Evolutionary conservation across 1,284 basidiomycete genomes (phyloP).

Genomic region (Somion occarium): DNA sequence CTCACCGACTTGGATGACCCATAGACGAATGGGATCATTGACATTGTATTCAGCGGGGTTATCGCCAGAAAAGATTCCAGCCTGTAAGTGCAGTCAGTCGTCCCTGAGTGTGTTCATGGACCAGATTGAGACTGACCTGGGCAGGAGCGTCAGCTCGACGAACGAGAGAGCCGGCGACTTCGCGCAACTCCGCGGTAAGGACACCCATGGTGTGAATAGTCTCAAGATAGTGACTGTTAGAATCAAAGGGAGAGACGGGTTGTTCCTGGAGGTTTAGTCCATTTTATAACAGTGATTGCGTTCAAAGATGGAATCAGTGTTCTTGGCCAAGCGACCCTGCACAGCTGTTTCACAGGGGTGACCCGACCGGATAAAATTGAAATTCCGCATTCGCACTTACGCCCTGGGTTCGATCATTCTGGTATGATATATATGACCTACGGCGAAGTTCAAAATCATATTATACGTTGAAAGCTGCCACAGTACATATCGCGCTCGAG

Average conservation of each 20-base stretch:
- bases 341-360: too few species aligned
- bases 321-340: too few species aligned
- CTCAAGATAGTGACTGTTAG: neutral
- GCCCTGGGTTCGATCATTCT: too few species aligned
- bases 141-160: constrained; percentile 35
- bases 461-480: too few species aligned
- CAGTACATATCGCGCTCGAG: too few species aligned
- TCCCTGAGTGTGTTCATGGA: too few species aligned
- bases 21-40: constrained; percentile 70
- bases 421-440: too few species aligned
- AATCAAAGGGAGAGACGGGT: neutral
- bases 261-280: neutral
- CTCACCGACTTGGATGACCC: constrained; percentile 77
- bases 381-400: too few species aligned
- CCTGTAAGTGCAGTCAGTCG: too few species aligned
- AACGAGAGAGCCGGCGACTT: constrained; percentile 29
- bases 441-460: too few species aligned
- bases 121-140: constrained; percentile 41
- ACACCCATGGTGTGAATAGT: constrained; percentile 34
- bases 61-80: constrained; percentile 57
- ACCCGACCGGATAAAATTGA: too few species aligned
- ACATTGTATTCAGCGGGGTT: constrained; percentile 61
- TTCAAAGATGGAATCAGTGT: too few species aligned
- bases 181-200: constrained; percentile 32
- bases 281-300: neutral